These are phyloP conservation scores for Termitomyces sp. DNA, from an alignment of 768 basidiomycete species.

Conservation along the genomic window DNA sequence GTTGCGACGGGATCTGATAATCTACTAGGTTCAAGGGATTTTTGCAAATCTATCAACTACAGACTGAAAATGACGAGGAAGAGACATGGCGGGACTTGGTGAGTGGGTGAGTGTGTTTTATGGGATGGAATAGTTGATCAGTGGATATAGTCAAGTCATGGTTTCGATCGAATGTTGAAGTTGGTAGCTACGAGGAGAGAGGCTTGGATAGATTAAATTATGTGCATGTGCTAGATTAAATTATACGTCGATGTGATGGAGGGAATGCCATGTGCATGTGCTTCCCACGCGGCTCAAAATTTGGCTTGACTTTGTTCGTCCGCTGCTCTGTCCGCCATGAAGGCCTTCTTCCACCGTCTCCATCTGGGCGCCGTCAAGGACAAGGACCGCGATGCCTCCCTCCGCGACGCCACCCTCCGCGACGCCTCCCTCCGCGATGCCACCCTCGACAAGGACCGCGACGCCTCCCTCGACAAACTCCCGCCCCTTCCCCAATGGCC, in stretches of 20 bases:
- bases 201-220: too few species aligned
- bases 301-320: slow-evolving; percentile 21
- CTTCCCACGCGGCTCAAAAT: slow-evolving; percentile 22
- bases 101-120: slow-evolving; percentile 19
- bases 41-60: slow-evolving; percentile 80
- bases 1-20: background rate
- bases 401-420: background rate
- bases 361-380: slow-evolving; percentile 67
- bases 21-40: slow-evolving; percentile 68
- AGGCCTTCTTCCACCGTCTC: slow-evolving; percentile 78
- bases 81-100: slow-evolving; percentile 85
- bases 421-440: too few species aligned
- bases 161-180: slow-evolving; percentile 65
- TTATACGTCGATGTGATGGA: too few species aligned
- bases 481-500: slow-evolving; percentile 72
- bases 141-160: slow-evolving; percentile 57
- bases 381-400: slow-evolving; percentile 47
- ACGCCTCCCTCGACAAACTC: slow-evolving; percentile 65
- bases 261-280: background rate
- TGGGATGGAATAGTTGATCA: background rate
- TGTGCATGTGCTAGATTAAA: too few species aligned
- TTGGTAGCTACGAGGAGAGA: slow-evolving; percentile 56
- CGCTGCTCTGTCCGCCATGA: slow-evolving; percentile 46
- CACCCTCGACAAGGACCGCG: too few species aligned
- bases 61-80: slow-evolving; percentile 80